phyloP scores from a whole-genome alignment of 75 land plant genomes.

The Gnetum montanum region DNA sequence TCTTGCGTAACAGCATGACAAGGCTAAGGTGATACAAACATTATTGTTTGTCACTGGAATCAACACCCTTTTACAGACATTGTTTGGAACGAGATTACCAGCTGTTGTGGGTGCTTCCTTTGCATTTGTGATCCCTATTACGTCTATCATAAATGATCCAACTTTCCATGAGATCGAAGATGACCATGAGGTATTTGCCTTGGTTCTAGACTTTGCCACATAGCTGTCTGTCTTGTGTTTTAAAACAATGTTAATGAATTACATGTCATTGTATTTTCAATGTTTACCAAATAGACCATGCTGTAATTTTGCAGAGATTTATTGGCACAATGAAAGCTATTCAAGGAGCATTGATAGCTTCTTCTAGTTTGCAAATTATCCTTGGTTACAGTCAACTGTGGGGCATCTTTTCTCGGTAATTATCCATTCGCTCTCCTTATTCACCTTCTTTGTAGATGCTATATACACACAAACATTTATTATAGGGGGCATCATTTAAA shows the following conservation, averaged over 20 bases:
- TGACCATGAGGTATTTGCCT: background rate
- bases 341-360: constrained; percentile 72
- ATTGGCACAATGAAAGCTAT: constrained; percentile 63
- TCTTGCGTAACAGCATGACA: constrained; percentile 6
- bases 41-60: constrained; percentile 34
- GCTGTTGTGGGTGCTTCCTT: constrained; percentile 37
- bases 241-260: too few species aligned
- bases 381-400: constrained; percentile 76
- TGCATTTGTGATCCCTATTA: constrained; percentile 34
- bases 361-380: constrained; percentile 62
- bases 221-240: background rate
- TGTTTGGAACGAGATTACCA: constrained; percentile 42
- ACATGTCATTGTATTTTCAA: too few species aligned
- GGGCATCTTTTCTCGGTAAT: constrained; percentile 42
- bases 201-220: background rate
- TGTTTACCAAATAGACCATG: too few species aligned
- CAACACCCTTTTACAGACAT: constrained; percentile 37
- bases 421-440: too few species aligned
- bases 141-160: background rate
- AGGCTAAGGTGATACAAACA: constrained; percentile 43
- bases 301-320: constrained; percentile 44
- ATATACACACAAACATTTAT: too few species aligned
- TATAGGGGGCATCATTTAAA: too few species aligned
- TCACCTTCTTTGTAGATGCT: too few species aligned
- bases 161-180: background rate